Evolutionary conservation across 345 rosid genomes (phyloP), one percentile per base, ranked within the genome.

Genomic region (Heritiera littoralis): DNA sequence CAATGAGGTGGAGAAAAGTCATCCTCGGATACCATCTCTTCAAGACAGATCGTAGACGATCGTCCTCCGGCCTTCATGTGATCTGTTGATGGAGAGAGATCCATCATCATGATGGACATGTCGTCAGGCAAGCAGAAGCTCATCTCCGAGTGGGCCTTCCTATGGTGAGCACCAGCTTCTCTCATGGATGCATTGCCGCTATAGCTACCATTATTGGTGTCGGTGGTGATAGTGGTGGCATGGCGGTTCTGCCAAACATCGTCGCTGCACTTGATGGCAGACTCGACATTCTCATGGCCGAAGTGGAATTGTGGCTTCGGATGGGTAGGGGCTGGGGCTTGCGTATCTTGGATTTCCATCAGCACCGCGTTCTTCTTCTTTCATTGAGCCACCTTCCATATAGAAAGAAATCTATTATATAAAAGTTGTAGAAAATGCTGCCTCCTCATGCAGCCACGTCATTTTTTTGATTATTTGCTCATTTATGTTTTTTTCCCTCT

Each of bases 1-100:
- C 87, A 82, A 88, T 85, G 87, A 91, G 45, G 93, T 87, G 7
- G 90, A 87, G 86, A 89, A 87, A 60, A 88, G 77, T 91, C 93
- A 77, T 91, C 94, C 79, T 88, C 89, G 17, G 90, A 85, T 52
- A 87, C 87, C 74, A 84, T 78, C 32, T 88, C 92, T 6, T 88
- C 83, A 69, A 77, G 20, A 77, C 85, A 81, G 5, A 78, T 65
- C 1, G 85, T 81, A 10, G 89, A 86, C 45, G 92, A 86, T 7
- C 79, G 78, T 43, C 78, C 79, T 2, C 71, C 83, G 23, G 77
- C 78, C 35, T 59, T 73, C 35, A 80, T 77, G 81, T 9, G 86
- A 81, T 71, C 65, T 56, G 79, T 66, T 12, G 72, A 80, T 30
- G 82, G 83, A 17, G 81, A 81, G 40, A 89, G 87, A 84, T 82